Evolutionary conservation across 768 basidiomycete species (phyloP).

Genomic region (Mycena maculata): DNA sequence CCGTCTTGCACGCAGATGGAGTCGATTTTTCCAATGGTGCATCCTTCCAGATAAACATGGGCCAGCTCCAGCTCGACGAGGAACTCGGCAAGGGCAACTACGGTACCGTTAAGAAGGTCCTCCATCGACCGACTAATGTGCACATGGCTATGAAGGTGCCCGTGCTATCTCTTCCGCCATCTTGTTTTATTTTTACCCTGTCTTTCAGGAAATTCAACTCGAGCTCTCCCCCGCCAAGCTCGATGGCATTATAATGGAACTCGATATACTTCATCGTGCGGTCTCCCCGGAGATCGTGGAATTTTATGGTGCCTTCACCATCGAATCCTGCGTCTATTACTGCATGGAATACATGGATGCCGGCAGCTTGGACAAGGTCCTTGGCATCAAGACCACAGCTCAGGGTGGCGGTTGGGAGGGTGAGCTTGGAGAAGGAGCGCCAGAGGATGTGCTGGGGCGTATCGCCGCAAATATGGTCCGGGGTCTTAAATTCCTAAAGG

Average conservation of each 20-base stretch:
- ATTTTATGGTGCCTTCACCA: constrained; percentile 99
- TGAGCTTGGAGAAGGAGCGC: constrained; percentile 56
- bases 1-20: constrained; percentile 89
- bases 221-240: constrained; percentile 95
- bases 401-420: constrained; percentile 34
- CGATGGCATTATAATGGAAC: constrained; percentile 97
- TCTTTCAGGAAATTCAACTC: constrained; percentile 90
- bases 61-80: constrained; percentile 88
- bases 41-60: constrained; percentile 95
- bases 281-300: constrained; percentile 93
- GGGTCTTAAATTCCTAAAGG: constrained; percentile 95
- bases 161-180: constrained; percentile 26
- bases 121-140: constrained; percentile 94
- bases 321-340: constrained; percentile 99
- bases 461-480: constrained; percentile 87
- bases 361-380: constrained; percentile 90
- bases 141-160: constrained; percentile 98
- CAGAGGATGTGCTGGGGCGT: constrained; percentile 85
- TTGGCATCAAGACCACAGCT: constrained; percentile 46
- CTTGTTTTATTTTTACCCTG: constrained; percentile 16
- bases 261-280: constrained; percentile 96
- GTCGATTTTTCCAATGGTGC: constrained; percentile 89
- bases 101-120: constrained; percentile 95
- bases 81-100: constrained; percentile 98
- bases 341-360: constrained; percentile 99